These are phyloP conservation scores for Berberis vulgaris DNA, from an alignment of 164 flowering plant species.

Conservation along the genomic window DNA sequence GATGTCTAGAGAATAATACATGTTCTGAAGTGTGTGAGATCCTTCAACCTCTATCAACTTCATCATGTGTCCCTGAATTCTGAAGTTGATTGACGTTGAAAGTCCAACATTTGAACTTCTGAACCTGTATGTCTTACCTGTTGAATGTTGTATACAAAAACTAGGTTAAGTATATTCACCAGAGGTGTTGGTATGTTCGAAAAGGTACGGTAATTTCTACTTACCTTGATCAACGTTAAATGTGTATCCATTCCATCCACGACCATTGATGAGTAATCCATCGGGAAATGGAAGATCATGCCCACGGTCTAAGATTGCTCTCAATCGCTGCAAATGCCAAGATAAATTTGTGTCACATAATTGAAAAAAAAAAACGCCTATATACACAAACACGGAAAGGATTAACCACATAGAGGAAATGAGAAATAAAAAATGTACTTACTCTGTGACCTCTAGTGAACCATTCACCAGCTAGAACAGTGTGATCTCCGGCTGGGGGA, in stretches of 20 bases:
- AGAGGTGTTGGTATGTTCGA: too few species aligned
- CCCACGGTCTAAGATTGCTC: slow-evolving; percentile 51
- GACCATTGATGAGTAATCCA: slow-evolving; percentile 92
- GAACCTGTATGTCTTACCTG: neutral
- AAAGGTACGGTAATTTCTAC: neutral
- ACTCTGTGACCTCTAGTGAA: slow-evolving; percentile 66
- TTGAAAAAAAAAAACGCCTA: neutral
- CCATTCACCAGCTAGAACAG: slow-evolving; percentile 86
- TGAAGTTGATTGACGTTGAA: neutral
- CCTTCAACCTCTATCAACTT: neutral
- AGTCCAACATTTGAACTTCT: neutral
- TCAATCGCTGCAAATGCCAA: slow-evolving; percentile 38
- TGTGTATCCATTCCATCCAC: slow-evolving; percentile 72
- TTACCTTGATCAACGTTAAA: slow-evolving; percentile 82
- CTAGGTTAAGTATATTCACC: too few species aligned
- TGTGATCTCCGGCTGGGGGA: slow-evolving; percentile 69
- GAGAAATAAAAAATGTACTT: slow-evolving; percentile 5
- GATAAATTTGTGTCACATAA: neutral
- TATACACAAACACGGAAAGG: too few species aligned
- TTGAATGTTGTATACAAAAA: too few species aligned
- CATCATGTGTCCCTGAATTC: neutral
- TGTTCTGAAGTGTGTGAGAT: neutral
- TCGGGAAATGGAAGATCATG: slow-evolving; percentile 68
- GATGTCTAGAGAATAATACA: neutral
- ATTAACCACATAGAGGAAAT: too few species aligned